These are phyloP conservation scores for Zoysia matrella DNA, from an alignment of 202 grass and related monocot genomes.

Conservation along the genomic window DNA sequence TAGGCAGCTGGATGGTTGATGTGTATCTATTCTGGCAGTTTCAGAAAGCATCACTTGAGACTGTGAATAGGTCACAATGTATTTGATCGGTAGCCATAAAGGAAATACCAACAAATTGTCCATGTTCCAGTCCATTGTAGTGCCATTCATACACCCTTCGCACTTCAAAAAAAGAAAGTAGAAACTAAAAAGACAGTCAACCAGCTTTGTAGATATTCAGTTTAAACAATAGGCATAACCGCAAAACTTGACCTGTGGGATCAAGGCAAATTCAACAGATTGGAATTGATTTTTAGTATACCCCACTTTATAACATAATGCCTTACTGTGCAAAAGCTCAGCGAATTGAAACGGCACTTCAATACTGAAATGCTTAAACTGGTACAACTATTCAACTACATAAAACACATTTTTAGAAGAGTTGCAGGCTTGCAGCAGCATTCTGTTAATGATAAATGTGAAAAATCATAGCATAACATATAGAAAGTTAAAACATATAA, in stretches of 20 bases:
- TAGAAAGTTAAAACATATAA: constrained; percentile 38
- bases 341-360: constrained; percentile 12
- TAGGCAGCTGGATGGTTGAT: constrained; percentile 15
- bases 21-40: constrained; percentile 18
- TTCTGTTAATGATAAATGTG: constrained; percentile 19
- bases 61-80: background rate
- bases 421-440: background rate
- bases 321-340: background rate
- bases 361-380: constrained; percentile 11
- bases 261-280: no score
- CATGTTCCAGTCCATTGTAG: no score
- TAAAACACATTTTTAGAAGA: constrained; percentile 18
- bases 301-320: background rate
- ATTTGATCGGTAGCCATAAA: background rate
- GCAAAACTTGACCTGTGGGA: no score
- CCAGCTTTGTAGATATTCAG: no score
- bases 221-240: no score
- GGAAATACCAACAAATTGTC: no score
- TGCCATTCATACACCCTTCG: no score
- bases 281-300: no score
- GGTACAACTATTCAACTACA: constrained; percentile 20
- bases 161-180: no score
- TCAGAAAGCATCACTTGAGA: constrained; percentile 21
- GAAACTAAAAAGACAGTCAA: no score
- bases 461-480: constrained; percentile 2